Percentiles rank a stretch among this genome's conserved stretches.
Evolutionary conservation across 1,284 basidiomycete species (phyloP).

Genomic region (Trichosporon coremiiforme): DNA sequence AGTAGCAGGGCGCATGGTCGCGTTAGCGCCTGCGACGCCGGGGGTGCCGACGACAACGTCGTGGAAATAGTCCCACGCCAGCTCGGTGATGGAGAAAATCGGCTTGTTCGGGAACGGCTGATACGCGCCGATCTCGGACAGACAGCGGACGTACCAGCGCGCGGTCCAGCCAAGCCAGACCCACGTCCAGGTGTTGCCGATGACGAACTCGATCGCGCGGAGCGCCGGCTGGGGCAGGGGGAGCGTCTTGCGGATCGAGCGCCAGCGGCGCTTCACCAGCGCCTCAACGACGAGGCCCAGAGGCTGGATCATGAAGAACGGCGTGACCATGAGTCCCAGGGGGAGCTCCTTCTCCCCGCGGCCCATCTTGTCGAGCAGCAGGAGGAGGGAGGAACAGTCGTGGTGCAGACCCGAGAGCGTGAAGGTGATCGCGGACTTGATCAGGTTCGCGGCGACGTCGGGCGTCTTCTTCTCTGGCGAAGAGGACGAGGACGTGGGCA

Average conservation of each 20-base stretch:
- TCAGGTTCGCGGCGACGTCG: conserved; percentile 37
- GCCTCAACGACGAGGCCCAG: conserved; percentile 45
- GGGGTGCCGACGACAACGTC: neutral
- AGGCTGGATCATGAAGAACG: conserved; percentile 51
- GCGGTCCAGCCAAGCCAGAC: conserved; percentile 50
- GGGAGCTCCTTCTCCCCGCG: conserved; percentile 22
- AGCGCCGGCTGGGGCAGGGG: conserved; percentile 24
- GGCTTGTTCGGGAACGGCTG: conserved; percentile 13
- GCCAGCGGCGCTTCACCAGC: conserved; percentile 39
- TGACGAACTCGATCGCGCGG: conserved; percentile 38
- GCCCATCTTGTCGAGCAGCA: conserved; percentile 33
- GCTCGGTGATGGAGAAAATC: conserved; percentile 7
- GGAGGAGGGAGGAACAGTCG: conserved; percentile 39
- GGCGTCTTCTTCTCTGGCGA: conserved; percentile 12
- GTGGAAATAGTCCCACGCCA: conserved; percentile 15
- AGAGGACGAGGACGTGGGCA: neutral
- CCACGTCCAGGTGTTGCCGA: conserved; percentile 51
- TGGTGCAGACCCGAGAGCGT: conserved; percentile 45
- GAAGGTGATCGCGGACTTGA: conserved; percentile 50
- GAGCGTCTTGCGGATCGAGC: conserved; percentile 24
- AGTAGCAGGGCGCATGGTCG: neutral
- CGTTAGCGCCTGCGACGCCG: no score
- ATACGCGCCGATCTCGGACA: conserved; percentile 9
- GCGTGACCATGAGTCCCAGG: conserved; percentile 30
- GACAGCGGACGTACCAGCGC: conserved; percentile 37